Base-by-base conservation (phyloP, 2,329 filamentous ascomycete species). In the Zopfia rhizophila region DNA sequence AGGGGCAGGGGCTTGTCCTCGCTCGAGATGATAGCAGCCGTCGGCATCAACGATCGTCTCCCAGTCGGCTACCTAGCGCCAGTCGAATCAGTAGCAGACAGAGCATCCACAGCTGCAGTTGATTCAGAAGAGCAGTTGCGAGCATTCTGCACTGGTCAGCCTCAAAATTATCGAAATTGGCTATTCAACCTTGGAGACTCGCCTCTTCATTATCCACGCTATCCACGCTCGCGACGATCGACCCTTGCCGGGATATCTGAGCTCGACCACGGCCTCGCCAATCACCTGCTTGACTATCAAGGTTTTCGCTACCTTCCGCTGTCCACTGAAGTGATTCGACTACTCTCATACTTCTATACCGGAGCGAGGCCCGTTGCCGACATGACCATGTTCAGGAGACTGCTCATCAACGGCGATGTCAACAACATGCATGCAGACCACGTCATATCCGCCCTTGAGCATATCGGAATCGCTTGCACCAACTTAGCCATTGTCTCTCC, bases 191-290 rank as follows among this genome's bases (percentile, higher is more conserved):
- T 36, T 12, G 14, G 7, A 23, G 14, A 16, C 10, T 14, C 7
- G 16, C 10, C 7, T 14, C 45, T n/a, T n/a, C n/a, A n/a, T n/a
- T n/a, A n/a, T 12, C 29, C 36, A 19, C 33, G 41, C 12, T 18
- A 25, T 17, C 32, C 17, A 3, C 30, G 45, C 14, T 29, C 37
- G 6, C 55, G 53, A 16, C 52, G 48, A 3, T 52, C 51, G 11
- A 60, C 53, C 1, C 30, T 56, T 4, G 45, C 49, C 0, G 45
- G 52, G 31, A 53, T 45, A 36, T 50, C 47, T 10, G 56, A 61
- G 32, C 27, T 61, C 11, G 54, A 61, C 24, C 22, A 12, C 1
- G n/a, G 52, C 10, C 37, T 62, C 3, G 29, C 24, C 2, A 30
- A 38, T 3, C 23, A 28, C 29, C 48, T 48, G 45, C 21, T 51